phyloP scores from a whole-genome alignment of 257 asterid genomes.

The Ophiorrhiza pumila region DNA sequence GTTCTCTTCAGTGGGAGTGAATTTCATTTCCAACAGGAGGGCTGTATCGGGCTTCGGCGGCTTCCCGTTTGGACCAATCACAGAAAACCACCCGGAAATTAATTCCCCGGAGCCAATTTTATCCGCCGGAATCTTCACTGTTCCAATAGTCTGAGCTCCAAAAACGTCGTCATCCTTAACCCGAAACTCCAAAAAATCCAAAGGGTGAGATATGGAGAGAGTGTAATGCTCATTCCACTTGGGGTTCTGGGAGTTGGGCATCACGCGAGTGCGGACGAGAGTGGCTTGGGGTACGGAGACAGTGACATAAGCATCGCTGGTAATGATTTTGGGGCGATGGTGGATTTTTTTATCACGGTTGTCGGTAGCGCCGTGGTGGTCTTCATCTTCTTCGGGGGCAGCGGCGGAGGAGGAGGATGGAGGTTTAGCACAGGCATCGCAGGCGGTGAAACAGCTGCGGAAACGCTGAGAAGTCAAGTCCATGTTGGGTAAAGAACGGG shows the following conservation, averaged over 20 bases:
- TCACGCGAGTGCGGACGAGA: constrained; percentile 82
- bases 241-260: constrained; percentile 67
- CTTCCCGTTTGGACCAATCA: constrained; percentile 39
- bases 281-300: constrained; percentile 70
- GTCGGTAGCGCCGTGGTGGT: constrained; percentile 16
- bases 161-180: constrained; percentile 74
- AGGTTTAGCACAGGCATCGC: constrained; percentile 36
- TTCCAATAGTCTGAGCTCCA: constrained; percentile 74
- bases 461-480: constrained; percentile 66
- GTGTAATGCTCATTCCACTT: constrained; percentile 62
- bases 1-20: constrained; percentile 47
- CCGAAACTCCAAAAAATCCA: constrained; percentile 48
- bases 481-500: constrained; percentile 78
- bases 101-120: constrained; percentile 44
- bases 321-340: constrained; percentile 63
- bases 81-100: constrained; percentile 48
- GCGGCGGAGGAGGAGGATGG: constrained; percentile 17
- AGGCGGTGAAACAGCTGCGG: constrained; percentile 60
- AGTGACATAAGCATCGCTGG: constrained; percentile 82
- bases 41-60: constrained; percentile 57
- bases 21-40: constrained; percentile 49
- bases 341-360: constrained; percentile 37
- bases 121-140: constrained; percentile 46
- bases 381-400: constrained; percentile 15
- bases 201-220: constrained; percentile 63